Percentiles rank a stretch among this genome's conserved stretches.
Conservation (phyloP, 192 early-diverging fungal genomes). For the Funneliformis mosseae region DNA sequence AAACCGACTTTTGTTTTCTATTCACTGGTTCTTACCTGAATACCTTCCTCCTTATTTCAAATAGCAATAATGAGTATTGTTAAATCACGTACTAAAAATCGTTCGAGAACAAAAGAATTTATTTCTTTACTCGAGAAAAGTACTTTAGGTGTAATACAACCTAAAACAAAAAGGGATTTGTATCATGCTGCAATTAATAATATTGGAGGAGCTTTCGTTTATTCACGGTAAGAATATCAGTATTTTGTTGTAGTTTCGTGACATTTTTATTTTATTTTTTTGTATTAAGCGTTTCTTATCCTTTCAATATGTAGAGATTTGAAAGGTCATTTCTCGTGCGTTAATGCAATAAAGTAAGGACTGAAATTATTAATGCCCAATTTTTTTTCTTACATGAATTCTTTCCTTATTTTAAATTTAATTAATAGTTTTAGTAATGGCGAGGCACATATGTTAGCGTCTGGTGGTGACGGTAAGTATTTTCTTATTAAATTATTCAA, state of each 20-base stretch:
- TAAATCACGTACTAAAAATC: background rate
- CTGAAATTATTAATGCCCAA: background rate
- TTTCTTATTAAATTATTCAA: background rate
- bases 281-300: no score
- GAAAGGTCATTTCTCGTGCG: slow-evolving; percentile 1
- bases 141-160: background rate
- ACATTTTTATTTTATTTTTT: background rate
- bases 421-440: slow-evolving; percentile 7
- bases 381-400: background rate
- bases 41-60: background rate
- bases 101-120: background rate
- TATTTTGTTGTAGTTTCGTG: background rate
- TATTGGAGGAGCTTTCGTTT: background rate
- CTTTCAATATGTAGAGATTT: background rate
- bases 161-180: background rate
- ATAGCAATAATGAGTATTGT: background rate
- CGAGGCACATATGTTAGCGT: background rate
- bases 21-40: no score
- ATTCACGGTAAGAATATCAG: background rate
- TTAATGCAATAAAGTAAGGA: background rate
- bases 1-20: no score
- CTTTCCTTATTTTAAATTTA: background rate
- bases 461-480: background rate
- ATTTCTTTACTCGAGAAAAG: background rate
- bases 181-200: background rate